These are phyloP conservation scores for Lactarius quietus DNA, from an alignment of 768 basidiomycete genomes.

Conservation along the genomic window DNA sequence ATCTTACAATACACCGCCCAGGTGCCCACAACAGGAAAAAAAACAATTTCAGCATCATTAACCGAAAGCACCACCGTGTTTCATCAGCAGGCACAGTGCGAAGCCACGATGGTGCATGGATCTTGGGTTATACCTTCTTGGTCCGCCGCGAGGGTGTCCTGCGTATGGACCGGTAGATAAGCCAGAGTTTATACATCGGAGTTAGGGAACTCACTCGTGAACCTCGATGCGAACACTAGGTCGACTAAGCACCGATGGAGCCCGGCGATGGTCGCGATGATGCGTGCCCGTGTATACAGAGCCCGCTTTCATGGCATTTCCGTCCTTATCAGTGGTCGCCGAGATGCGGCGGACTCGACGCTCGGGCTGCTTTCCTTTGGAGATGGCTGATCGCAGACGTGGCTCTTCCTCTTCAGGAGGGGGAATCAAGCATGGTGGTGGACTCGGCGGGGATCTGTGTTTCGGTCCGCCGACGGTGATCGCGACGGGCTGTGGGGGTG, in stretches of 20 bases:
- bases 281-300: slow-evolving; percentile 19
- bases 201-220: slow-evolving; percentile 18
- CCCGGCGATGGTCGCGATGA: slow-evolving; percentile 13
- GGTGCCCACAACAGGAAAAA: slow-evolving; percentile 8
- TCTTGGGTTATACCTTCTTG: slow-evolving; percentile 9
- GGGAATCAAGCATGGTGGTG: slow-evolving; percentile 14
- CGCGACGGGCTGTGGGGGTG: slow-evolving; percentile 15
- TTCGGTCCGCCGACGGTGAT: slow-evolving; percentile 14
- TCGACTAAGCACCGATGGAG: slow-evolving; percentile 21
- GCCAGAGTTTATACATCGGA: neutral
- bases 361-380: slow-evolving; percentile 20
- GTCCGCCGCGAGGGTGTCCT: slow-evolving; percentile 15
- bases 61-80: neutral
- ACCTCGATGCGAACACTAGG: slow-evolving; percentile 27
- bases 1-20: slow-evolving; percentile 15
- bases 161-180: neutral
- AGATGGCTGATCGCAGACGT: slow-evolving; percentile 12
- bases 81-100: neutral
- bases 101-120: neutral
- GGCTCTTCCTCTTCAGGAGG: slow-evolving; percentile 11
- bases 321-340: slow-evolving; percentile 17
- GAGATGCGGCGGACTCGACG: slow-evolving; percentile 19
- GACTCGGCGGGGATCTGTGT: slow-evolving; percentile 5
- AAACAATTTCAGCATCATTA: slow-evolving; percentile 7
- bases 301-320: slow-evolving; percentile 18